These are phyloP conservation scores for Amniculicola lignicola DNA, from an alignment of 495 filamentous ascomycete genomes.

Conservation along the genomic window DNA sequence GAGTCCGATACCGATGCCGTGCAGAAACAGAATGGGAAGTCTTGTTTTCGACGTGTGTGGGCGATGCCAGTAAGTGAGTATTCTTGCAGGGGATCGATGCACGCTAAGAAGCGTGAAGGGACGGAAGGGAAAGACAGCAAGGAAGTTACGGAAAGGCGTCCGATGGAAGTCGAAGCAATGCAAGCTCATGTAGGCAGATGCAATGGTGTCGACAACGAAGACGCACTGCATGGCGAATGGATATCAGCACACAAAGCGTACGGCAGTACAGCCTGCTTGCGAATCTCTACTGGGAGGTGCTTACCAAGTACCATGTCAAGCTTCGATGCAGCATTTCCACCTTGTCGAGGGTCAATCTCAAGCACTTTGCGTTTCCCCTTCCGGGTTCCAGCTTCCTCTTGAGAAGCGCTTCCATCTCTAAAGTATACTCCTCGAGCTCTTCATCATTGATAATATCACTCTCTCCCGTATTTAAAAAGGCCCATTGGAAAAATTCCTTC, in stretches of 20 bases:
- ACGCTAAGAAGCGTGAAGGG: constrained; percentile 45
- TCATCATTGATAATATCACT: constrained; percentile 44
- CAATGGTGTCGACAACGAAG: constrained; percentile 48
- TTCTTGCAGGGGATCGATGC: constrained; percentile 47
- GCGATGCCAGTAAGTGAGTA: constrained; percentile 61
- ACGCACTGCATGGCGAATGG: constrained; percentile 32
- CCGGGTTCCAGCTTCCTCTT: constrained; percentile 50
- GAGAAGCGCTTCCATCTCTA: constrained; percentile 48
- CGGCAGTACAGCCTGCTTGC: no score
- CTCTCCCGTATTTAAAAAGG: constrained; percentile 49
- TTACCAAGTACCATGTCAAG: constrained; percentile 60
- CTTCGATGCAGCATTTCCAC: constrained; percentile 59
- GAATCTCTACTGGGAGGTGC: constrained; percentile 27
- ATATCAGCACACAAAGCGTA: background rate
- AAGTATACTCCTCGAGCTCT: constrained; percentile 58
- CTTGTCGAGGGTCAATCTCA: constrained; percentile 61
- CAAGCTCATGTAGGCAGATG: constrained; percentile 43
- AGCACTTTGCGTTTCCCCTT: constrained; percentile 50
- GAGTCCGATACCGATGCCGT: constrained; percentile 67
- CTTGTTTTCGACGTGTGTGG: constrained; percentile 55
- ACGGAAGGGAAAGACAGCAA: constrained; percentile 53
- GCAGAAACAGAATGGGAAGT: constrained; percentile 60
- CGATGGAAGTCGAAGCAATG: constrained; percentile 46
- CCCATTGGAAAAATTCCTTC: constrained; percentile 62
- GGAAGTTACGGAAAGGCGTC: constrained; percentile 37